Evolutionary conservation across 306 rosid genomes (phyloP).

Genomic region (Castanopsis chinensis): DNA sequence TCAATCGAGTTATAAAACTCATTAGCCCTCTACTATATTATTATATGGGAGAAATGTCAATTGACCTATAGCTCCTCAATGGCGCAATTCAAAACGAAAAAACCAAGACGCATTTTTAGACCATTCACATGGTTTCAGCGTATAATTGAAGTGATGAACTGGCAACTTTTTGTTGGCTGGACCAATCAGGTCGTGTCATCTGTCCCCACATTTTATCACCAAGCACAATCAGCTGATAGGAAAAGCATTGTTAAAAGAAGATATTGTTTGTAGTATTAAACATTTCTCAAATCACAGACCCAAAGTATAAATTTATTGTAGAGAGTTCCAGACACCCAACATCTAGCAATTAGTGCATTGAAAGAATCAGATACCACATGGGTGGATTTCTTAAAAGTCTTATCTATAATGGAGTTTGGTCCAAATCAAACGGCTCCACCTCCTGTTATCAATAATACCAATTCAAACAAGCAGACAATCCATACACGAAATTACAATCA

Average conservation of each 20-base stretch:
- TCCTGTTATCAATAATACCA: background rate
- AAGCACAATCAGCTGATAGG: background rate
- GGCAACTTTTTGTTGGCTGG: background rate
- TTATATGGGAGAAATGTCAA: no score
- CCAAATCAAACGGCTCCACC: background rate
- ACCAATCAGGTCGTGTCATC: no score
- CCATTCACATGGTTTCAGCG: background rate
- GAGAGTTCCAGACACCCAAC: background rate
- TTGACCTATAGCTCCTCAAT: no score
- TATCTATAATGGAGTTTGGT: background rate
- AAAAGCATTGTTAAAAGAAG: background rate
- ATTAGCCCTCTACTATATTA: no score
- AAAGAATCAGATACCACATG: slow-evolving; percentile 4
- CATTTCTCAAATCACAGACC: background rate
- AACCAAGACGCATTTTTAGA: background rate
- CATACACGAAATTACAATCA: background rate
- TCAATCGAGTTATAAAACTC: no score
- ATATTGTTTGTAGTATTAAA: background rate
- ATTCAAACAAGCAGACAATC: slow-evolving; percentile 4
- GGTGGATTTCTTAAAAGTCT: background rate
- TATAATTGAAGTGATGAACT: background rate
- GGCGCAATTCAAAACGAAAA: background rate
- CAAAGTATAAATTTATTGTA: background rate
- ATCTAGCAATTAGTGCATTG: background rate
- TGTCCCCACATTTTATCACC: background rate